These are phyloP conservation scores for Metrosideros polymorpha DNA, from an alignment of 441 rosid genomes.

Conservation along the genomic window DNA sequence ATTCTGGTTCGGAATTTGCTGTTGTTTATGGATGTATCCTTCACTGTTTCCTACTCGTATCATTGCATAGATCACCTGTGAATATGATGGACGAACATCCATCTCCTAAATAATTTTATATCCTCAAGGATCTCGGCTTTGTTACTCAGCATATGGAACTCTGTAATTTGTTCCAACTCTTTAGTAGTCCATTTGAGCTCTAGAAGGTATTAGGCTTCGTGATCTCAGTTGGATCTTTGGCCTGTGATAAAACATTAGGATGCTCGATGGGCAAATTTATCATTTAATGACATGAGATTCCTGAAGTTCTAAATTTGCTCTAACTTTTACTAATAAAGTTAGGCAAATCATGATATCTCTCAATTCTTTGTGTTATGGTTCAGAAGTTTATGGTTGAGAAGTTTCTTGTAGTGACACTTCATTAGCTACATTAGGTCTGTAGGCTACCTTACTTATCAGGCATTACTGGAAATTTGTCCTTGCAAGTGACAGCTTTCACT, in stretches of 20 bases:
- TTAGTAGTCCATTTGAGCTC: background rate
- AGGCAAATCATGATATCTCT: background rate
- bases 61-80: background rate
- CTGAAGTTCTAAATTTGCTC: too few species aligned
- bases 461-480: background rate
- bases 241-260: background rate
- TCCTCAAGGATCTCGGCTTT: background rate
- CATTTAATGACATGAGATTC: too few species aligned
- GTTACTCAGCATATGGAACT: background rate
- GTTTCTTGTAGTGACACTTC: background rate
- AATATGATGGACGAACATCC: background rate
- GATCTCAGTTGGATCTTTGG: background rate
- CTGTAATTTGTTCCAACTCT: background rate
- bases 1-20: constrained; percentile 81
- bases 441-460: background rate
- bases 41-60: background rate
- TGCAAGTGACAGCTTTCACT: background rate
- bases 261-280: background rate
- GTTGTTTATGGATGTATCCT: constrained; percentile 99
- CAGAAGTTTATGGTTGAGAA: background rate
- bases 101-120: background rate
- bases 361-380: background rate
- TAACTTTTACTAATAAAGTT: background rate
- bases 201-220: background rate
- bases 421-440: background rate